These are phyloP conservation scores for Coleophoma crateriformis DNA, from an alignment of 2,329 filamentous ascomycete species.

Conservation along the genomic window DNA sequence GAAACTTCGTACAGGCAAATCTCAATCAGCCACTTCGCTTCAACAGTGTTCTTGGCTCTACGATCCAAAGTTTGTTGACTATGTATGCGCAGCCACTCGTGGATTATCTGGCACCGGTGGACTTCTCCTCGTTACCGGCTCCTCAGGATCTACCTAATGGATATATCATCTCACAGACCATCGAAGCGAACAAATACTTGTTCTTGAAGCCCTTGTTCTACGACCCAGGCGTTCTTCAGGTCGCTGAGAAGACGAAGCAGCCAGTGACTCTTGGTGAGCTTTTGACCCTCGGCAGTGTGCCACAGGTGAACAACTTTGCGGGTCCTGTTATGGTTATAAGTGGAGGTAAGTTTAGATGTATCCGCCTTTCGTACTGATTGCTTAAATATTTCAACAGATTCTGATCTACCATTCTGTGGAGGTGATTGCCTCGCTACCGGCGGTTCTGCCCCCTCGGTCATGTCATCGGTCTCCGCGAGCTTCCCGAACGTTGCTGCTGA, in stretches of 20 bases:
- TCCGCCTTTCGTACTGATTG: not conserved
- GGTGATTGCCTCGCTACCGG: constrained; percentile 49
- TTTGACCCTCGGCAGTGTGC: constrained; percentile 43
- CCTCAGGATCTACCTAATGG: constrained; percentile 34
- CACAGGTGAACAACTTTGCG: constrained; percentile 32
- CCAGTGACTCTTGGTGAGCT: constrained; percentile 54
- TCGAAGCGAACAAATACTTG: constrained; percentile 43
- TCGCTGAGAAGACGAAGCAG: constrained; percentile 42
- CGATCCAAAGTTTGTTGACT: too few species aligned
- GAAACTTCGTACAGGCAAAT: constrained; percentile 40
- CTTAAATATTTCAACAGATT: constrained; percentile 7
- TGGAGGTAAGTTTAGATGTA: constrained; percentile 33
- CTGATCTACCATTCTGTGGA: constrained; percentile 54
- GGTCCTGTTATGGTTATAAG: constrained; percentile 56
- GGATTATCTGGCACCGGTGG: too few species aligned
- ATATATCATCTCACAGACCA: constrained; percentile 44
- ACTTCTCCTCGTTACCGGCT: too few species aligned
- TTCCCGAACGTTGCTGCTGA: constrained; percentile 31
- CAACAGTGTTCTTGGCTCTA: constrained; percentile 20
- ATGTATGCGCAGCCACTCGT: too few species aligned
- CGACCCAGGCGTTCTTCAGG: constrained; percentile 44
- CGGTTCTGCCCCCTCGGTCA: constrained; percentile 12
- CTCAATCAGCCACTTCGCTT: constrained; percentile 26
- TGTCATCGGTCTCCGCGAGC: constrained; percentile 25
- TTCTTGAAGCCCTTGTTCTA: constrained; percentile 49